Evolutionary conservation across 1,139 yeast species (phyloP).

Genomic region (Lodderomyces margitis): DNA sequence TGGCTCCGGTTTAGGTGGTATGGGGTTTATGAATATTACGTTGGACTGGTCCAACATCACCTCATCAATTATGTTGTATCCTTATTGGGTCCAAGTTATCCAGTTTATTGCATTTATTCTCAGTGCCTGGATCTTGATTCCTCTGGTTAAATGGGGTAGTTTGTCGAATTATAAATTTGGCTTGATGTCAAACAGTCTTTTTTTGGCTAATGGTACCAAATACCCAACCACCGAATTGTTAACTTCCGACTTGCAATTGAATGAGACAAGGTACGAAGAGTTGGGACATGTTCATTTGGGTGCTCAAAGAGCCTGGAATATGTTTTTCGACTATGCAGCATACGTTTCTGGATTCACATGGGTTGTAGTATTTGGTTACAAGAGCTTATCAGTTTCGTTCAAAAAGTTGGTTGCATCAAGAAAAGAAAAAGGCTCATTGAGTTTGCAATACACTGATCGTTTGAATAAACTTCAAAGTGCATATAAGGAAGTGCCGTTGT

Average conservation of each 20-base stretch:
- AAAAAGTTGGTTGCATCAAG: slow-evolving; percentile 15
- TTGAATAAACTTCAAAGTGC: slow-evolving; percentile 38
- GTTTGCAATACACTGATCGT: slow-evolving; percentile 31
- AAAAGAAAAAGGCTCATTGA: slow-evolving; percentile 10
- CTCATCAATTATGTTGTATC: slow-evolving; percentile 42
- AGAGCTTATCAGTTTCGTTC: slow-evolving; percentile 17
- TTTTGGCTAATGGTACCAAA: slow-evolving; percentile 29
- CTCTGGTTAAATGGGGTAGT: slow-evolving; percentile 39
- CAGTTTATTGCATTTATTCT: slow-evolving; percentile 40
- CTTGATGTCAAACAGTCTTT: slow-evolving; percentile 43
- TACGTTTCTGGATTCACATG: slow-evolving; percentile 49
- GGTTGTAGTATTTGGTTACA: slow-evolving; percentile 41
- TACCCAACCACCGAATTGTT: slow-evolving; percentile 38
- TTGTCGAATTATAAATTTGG: slow-evolving; percentile 27
- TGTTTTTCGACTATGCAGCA: slow-evolving; percentile 53
- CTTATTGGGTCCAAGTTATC: slow-evolving; percentile 47
- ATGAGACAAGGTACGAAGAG: slow-evolving; percentile 36
- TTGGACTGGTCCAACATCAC: slow-evolving; percentile 50
- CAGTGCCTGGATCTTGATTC: slow-evolving; percentile 43
- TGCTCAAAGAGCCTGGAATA: slow-evolving; percentile 49
- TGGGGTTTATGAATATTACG: slow-evolving; percentile 42
- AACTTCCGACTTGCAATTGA: slow-evolving; percentile 32
- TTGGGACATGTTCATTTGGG: slow-evolving; percentile 43
- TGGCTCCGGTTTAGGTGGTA: slow-evolving; percentile 48
- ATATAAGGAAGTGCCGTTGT: slow-evolving; percentile 40